A percentile compares a stretch with the other conserved stretches of the same genome.
phyloP scores from a whole-genome alignment of 148 eudicot genomes.

The Pouteria glomerata region DNA sequence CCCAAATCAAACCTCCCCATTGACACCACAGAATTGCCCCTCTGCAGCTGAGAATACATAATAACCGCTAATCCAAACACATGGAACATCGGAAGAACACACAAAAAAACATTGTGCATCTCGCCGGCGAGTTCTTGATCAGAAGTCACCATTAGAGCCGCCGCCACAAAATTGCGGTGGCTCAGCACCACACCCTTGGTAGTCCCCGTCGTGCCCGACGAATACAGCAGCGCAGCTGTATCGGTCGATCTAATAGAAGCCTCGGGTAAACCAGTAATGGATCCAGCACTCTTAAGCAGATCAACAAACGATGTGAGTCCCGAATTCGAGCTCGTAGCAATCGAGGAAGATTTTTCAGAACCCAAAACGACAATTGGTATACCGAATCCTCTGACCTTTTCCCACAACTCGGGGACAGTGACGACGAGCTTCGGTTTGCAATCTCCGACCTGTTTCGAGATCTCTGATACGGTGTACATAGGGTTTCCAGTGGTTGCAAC shows the following conservation, averaged over 20 bases:
- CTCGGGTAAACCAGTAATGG: constrained; percentile 22
- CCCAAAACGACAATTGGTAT: constrained; percentile 49
- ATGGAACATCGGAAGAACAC: constrained; percentile 80
- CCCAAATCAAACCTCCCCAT: constrained; percentile 58
- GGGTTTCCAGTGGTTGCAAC: constrained; percentile 71
- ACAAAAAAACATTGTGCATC: constrained; percentile 38
- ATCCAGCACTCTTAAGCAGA: constrained; percentile 33
- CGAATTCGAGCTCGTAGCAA: background rate
- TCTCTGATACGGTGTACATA: constrained; percentile 41
- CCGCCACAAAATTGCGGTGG: constrained; percentile 60
- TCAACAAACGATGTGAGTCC: constrained; percentile 33
- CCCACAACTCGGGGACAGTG: constrained; percentile 44
- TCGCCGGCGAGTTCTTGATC: constrained; percentile 58
- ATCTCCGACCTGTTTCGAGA: constrained; percentile 53
- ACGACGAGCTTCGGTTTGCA: constrained; percentile 47
- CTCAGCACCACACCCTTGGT: constrained; percentile 70
- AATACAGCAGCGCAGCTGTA: constrained; percentile 57
- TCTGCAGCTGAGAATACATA: constrained; percentile 51
- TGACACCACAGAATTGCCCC: constrained; percentile 46
- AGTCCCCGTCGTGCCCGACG: constrained; percentile 71
- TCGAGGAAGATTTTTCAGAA: background rate
- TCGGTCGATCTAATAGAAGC: constrained; percentile 36
- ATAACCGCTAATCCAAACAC: constrained; percentile 62
- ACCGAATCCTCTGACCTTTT: constrained; percentile 38
- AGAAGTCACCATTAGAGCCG: constrained; percentile 37